Conservation (phyloP, 2,329 filamentous ascomycete genomes). For the Ophiostoma himal-ulmi region DNA sequence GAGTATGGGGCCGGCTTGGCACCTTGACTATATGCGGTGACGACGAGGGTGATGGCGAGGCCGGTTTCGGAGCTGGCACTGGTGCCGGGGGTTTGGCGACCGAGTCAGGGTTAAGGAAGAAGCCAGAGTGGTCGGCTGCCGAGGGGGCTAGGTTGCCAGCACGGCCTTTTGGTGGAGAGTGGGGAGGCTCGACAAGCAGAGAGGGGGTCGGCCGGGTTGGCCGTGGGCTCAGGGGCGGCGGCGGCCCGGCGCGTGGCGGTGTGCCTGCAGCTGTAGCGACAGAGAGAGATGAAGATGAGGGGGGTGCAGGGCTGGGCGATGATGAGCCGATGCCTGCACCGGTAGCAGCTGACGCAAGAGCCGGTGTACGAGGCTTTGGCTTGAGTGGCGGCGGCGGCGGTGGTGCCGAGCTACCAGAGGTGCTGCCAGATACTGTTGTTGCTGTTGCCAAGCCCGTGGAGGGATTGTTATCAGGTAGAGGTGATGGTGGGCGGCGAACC, state of each 20-base stretch:
- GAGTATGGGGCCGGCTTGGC: slow-evolving; percentile 51
- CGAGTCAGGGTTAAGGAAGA: slow-evolving; percentile 46
- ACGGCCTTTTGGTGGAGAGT: slow-evolving; percentile 56
- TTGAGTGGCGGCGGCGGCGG: slow-evolving; percentile 29
- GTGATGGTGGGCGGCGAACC: slow-evolving; percentile 33
- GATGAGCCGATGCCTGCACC: neutral
- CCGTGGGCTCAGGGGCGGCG: slow-evolving; percentile 43
- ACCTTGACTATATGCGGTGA: slow-evolving; percentile 47
- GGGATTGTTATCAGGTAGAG: slow-evolving; percentile 33
- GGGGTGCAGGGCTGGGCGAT: neutral
- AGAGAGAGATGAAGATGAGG: neutral
- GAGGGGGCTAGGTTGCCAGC: slow-evolving; percentile 31
- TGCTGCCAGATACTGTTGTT: neutral
- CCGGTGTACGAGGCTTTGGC: slow-evolving; percentile 35
- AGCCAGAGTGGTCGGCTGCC: slow-evolving; percentile 39
- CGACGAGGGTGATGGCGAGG: slow-evolving; percentile 33
- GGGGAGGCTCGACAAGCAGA: slow-evolving; percentile 63
- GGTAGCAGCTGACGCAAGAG: neutral
- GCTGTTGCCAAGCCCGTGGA: neutral
- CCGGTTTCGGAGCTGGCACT: neutral
- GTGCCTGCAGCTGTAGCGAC: neutral
- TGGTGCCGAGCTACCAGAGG: neutral
- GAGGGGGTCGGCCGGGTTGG: slow-evolving; percentile 50
- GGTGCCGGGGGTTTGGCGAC: slow-evolving; percentile 37
- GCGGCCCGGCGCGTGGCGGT: slow-evolving; percentile 41